phyloP scores from a whole-genome alignment of 1,284 basidiomycete species.

The Puccinia coronata region DNA sequence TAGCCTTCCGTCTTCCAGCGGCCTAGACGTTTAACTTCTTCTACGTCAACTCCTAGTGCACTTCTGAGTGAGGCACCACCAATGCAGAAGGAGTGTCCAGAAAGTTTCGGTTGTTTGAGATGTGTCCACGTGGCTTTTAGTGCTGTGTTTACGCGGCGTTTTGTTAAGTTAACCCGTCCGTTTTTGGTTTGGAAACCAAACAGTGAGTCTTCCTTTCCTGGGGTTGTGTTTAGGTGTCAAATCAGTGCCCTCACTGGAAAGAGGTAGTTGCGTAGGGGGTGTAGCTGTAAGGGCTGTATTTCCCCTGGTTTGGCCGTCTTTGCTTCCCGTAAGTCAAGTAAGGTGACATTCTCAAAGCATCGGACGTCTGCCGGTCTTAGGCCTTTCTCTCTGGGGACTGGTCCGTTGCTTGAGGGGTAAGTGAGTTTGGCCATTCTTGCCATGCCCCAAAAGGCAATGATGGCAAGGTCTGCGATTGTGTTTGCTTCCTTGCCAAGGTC shows the following conservation, averaged over 20 bases:
- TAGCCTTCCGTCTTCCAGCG: no score
- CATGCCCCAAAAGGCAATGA: neutral
- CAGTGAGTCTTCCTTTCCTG: no score
- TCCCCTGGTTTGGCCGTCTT: no score
- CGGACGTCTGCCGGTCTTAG: neutral
- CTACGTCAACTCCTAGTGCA: no score
- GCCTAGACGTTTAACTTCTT: no score
- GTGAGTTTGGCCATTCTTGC: neutral
- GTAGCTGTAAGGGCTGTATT: no score
- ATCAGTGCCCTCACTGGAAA: no score
- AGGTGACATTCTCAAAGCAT: neutral
- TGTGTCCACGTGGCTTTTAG: neutral
- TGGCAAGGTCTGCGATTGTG: neutral
- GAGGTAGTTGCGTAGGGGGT: no score
- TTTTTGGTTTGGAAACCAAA: no score
- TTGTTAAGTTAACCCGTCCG: neutral
- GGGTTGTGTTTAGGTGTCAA: no score
- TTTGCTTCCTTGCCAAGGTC: neutral
- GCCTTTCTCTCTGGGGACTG: neutral
- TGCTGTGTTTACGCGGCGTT: neutral
- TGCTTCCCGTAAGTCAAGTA: neutral
- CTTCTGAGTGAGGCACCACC: conserved; percentile 2
- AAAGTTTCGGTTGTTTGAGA: neutral
- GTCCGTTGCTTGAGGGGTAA: neutral
- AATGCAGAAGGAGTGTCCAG: neutral